These are phyloP conservation scores for Huntiella decipiens DNA, from an alignment of 2,329 filamentous ascomycete genomes.

Conservation along the genomic window DNA sequence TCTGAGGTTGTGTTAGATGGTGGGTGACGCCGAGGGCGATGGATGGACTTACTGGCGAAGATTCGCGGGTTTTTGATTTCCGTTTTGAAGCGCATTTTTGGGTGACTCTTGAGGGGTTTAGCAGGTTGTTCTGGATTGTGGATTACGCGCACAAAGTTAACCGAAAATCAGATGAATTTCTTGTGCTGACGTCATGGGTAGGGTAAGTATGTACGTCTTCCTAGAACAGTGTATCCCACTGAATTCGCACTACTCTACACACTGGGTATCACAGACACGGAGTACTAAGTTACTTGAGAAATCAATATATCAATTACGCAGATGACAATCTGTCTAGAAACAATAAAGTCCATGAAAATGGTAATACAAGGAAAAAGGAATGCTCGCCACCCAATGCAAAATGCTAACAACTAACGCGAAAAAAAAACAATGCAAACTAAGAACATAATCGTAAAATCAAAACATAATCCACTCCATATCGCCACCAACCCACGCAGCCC, in stretches of 20 bases:
- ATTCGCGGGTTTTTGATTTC: constrained; percentile 47
- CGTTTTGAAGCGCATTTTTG: constrained; percentile 45
- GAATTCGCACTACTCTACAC: no score
- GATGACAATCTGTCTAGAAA: constrained; percentile 5
- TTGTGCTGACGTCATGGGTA: no score
- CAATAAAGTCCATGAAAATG: neutral
- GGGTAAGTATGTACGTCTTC: no score
- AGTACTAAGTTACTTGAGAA: neutral
- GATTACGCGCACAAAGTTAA: no score
- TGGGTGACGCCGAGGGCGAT: no score
- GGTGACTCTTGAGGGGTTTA: no score
- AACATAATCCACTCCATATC: constrained; percentile 50
- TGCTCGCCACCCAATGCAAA: neutral
- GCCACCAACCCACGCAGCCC: constrained; percentile 37
- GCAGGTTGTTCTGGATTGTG: no score
- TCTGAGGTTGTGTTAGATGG: constrained; percentile 23
- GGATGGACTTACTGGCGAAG: constrained; percentile 30
- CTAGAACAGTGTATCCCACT: no score
- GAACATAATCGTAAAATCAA: constrained; percentile 16
- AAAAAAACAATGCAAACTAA: neutral
- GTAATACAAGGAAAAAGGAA: neutral
- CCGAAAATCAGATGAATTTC: no score
- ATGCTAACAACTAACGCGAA: neutral
- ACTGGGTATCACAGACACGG: neutral
- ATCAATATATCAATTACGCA: neutral